Evolutionary conservation across 768 basidiomycete genomes (phyloP), one percentile per base, ranked within the genome.

Genomic region (Leccinum boreale): DNA sequence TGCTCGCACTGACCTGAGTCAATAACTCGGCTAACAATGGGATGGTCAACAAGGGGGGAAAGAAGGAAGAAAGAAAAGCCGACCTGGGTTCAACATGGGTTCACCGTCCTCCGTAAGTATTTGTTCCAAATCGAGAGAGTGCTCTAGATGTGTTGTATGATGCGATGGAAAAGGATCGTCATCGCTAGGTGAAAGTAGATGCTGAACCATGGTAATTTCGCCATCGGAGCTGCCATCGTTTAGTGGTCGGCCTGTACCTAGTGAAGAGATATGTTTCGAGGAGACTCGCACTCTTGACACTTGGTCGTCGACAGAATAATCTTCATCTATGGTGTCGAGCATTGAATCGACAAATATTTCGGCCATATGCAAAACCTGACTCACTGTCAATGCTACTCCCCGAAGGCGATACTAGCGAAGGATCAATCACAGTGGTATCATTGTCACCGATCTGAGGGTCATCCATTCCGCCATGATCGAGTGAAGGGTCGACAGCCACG

Each of bases 81-180:
- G 45, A 86, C 85, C 84, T 73, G 85, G 83, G 69, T 85, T 84
- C 62, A 87, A 70, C 83, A 87, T 87, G 5, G 84, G 80, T 64
- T 82, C 83, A 9, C 82, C 84, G 65, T 86, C 85, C 65, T 85
- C 84, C 2, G 82, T 85, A 15, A 85, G 73, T 61, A 85, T 80
- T 60, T 81, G 77, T 58, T 81, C 81, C 78, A 80, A 78, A 15
- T 77, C 75, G 44, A 74, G 76, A 12, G 79, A 74, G 31, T 73
- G 74, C 14, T 72, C 70, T 55, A 77, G 60, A 56, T 42, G 46
- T 29, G 50, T 55, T 9, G 65, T 50, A 55, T 62, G 58, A 36
- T 62, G 62, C 10, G 66, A 65, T 19, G 74, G 48, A 53, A 73
- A 75, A 49, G 76, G 49, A 42, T 61, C 55, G 49, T 64, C 60